Conservation (phyloP, 169 alveolate species). For the Plasmodium coatneyi region DNA sequence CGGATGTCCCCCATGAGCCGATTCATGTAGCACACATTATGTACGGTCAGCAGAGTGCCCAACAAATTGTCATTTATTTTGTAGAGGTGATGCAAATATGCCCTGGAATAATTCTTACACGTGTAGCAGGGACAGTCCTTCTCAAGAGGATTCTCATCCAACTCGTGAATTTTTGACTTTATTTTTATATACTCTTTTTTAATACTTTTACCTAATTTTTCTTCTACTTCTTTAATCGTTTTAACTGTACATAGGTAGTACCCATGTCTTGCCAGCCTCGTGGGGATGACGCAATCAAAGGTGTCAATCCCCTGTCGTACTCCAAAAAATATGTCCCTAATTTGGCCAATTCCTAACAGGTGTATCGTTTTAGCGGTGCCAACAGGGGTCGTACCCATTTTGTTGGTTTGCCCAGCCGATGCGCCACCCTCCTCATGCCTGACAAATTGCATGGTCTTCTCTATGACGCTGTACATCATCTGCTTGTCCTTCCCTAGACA, state of each 20-base stretch:
- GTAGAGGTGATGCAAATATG: slow-evolving; percentile 71
- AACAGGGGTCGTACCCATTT: slow-evolving; percentile 36
- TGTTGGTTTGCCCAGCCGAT: background rate
- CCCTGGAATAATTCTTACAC: slow-evolving; percentile 91
- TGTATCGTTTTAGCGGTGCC: slow-evolving; percentile 94
- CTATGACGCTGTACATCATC: slow-evolving; percentile 57
- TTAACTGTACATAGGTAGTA: slow-evolving; percentile 94
- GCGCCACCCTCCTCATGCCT: background rate
- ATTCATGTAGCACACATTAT: slow-evolving; percentile 92
- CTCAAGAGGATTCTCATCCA: slow-evolving; percentile 92
- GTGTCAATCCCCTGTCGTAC: slow-evolving; percentile 98
- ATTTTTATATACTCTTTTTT: slow-evolving; percentile 48
- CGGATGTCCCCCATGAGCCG: slow-evolving; percentile 82
- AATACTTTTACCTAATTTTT: background rate
- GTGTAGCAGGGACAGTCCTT: slow-evolving; percentile 93
- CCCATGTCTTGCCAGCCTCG: slow-evolving; percentile 96
- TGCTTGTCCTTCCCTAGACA: slow-evolving; percentile 83
- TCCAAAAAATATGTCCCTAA: slow-evolving; percentile 95
- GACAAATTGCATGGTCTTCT: slow-evolving; percentile 76
- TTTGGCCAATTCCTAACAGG: slow-evolving; percentile 99
- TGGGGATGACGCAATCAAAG: slow-evolving; percentile 99
- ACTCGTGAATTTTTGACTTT: slow-evolving; percentile 14
- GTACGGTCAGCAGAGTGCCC: slow-evolving; percentile 92
- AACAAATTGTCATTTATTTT: slow-evolving; percentile 87
- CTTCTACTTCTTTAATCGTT: slow-evolving; percentile 51